Percentiles rank a stretch among this genome's conserved stretches.
These are phyloP conservation scores for Starmerella stigmatis DNA, from an alignment of 805 yeast species.

Conservation along the genomic window DNA sequence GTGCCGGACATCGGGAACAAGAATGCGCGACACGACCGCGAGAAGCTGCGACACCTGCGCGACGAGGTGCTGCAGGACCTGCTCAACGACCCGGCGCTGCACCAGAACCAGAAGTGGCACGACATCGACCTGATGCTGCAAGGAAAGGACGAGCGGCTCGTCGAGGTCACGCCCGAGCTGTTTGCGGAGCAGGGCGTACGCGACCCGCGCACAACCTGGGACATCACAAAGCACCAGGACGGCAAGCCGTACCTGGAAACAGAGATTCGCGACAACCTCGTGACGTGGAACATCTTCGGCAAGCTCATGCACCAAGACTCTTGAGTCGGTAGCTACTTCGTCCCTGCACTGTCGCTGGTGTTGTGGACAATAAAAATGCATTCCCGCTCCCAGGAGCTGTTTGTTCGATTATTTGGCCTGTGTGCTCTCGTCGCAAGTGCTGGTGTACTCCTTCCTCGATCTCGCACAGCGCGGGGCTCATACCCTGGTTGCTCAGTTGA, in stretches of 20 bases:
- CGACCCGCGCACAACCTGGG: not conserved
- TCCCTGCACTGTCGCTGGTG: too few species aligned
- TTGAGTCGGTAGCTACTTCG: not conserved
- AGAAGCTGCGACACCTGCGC: slow-evolving; percentile 12
- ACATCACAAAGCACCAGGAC: slow-evolving; percentile 6
- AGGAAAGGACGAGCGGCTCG: slow-evolving; percentile 9
- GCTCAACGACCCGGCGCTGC: slow-evolving; percentile 1
- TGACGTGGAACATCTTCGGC: slow-evolving; percentile 11
- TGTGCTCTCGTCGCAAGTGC: too few species aligned
- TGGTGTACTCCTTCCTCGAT: too few species aligned
- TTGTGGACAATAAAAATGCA: too few species aligned
- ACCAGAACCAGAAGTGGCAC: slow-evolving; percentile 7
- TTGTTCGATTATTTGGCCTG: too few species aligned
- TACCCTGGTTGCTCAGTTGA: too few species aligned
- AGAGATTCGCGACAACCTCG: slow-evolving; percentile 17
- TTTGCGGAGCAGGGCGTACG: slow-evolving; percentile 5
- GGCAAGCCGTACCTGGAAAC: slow-evolving; percentile 21
- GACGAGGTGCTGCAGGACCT: slow-evolving; percentile 11
- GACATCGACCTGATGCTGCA: slow-evolving; percentile 11
- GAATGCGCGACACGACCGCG: slow-evolving; percentile 7
- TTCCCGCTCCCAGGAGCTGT: too few species aligned
- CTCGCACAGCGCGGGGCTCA: too few species aligned
- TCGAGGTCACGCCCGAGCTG: slow-evolving; percentile 3
- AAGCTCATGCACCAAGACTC: not conserved
- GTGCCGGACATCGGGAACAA: not conserved